Conservation (phyloP, 2,329 filamentous ascomycete genomes). For the Trichoderma atroviride region DNA sequence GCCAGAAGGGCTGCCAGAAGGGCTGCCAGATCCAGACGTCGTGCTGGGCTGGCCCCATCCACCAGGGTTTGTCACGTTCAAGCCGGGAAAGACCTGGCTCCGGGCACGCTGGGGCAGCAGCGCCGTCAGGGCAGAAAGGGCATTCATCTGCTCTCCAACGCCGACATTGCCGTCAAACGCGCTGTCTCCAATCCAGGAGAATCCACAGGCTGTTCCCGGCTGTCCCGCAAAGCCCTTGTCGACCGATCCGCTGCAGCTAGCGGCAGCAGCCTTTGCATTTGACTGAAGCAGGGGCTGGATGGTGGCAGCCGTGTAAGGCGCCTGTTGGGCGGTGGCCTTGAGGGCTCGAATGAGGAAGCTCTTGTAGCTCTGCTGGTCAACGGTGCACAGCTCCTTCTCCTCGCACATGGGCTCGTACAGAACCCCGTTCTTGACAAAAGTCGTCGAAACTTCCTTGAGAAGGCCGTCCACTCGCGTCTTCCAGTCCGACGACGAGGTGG, state of each 20-base stretch:
- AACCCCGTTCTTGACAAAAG: slow-evolving; percentile 50
- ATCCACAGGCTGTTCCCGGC: slow-evolving; percentile 53
- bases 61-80: background rate
- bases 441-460: slow-evolving; percentile 38
- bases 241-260: slow-evolving; percentile 53
- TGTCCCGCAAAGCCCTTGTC: slow-evolving; percentile 47
- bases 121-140: slow-evolving; percentile 56
- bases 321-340: slow-evolving; percentile 53
- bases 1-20: background rate
- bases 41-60: background rate
- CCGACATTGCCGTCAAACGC: slow-evolving; percentile 56
- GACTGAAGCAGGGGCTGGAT: slow-evolving; percentile 54
- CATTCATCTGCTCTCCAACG: slow-evolving; percentile 62
- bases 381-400: slow-evolving; percentile 55
- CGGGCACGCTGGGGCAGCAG: background rate
- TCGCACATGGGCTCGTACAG: slow-evolving; percentile 71
- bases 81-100: background rate
- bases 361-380: slow-evolving; percentile 65
- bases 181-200: slow-evolving; percentile 53
- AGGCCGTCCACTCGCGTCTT: slow-evolving; percentile 48
- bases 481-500: slow-evolving; percentile 51
- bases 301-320: slow-evolving; percentile 52
- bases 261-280: slow-evolving; percentile 56
- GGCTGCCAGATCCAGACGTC: background rate
- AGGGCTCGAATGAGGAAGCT: slow-evolving; percentile 61